Percentiles rank a stretch among this genome's conserved stretches.
These are phyloP conservation scores for Rhizoclosmatium hyalinum DNA, from an alignment of 371 early-diverging fungal genomes.

Conservation along the genomic window DNA sequence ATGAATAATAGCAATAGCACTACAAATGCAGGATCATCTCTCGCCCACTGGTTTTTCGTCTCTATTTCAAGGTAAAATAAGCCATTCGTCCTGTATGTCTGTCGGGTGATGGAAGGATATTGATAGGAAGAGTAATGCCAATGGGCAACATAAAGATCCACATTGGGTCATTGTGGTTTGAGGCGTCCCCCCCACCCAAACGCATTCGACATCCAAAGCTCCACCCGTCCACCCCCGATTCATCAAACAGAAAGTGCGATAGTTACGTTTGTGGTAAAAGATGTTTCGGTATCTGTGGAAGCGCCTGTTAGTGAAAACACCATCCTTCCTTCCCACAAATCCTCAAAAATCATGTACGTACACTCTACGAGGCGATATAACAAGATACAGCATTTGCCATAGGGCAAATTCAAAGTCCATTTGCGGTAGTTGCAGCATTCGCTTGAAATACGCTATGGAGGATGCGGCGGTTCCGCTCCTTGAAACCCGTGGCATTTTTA, in stretches of 20 bases:
- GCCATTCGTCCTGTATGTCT: neutral
- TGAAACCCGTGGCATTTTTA: slow-evolving; percentile 22
- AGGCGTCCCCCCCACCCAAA: too few relatives aligned
- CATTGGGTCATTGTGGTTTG: neutral
- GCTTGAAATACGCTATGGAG: slow-evolving; percentile 50
- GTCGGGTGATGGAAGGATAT: neutral
- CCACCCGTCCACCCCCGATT: neutral
- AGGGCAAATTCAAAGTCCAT: slow-evolving; percentile 93
- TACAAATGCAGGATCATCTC: slow-evolving; percentile 93
- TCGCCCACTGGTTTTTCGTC: slow-evolving; percentile 94
- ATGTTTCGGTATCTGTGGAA: slow-evolving; percentile 80
- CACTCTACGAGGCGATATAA: slow-evolving; percentile 86
- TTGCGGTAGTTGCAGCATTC: slow-evolving; percentile 78
- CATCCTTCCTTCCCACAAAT: neutral
- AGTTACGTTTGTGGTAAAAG: slow-evolving; percentile 89
- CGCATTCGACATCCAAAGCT: neutral
- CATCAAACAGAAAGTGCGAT: neutral
- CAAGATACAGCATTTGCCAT: slow-evolving; percentile 91
- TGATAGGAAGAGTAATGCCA: neutral
- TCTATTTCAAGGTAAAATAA: slow-evolving; percentile 55
- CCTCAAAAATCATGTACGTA: slow-evolving; percentile 49
- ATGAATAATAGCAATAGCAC: slow-evolving; percentile 70
- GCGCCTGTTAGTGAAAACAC: neutral
- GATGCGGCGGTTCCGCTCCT: slow-evolving; percentile 8
- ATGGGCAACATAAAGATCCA: neutral